Base-by-base conservation (phyloP, 2,329 filamentous ascomycete species). In the Fusarium sp. region DNA sequence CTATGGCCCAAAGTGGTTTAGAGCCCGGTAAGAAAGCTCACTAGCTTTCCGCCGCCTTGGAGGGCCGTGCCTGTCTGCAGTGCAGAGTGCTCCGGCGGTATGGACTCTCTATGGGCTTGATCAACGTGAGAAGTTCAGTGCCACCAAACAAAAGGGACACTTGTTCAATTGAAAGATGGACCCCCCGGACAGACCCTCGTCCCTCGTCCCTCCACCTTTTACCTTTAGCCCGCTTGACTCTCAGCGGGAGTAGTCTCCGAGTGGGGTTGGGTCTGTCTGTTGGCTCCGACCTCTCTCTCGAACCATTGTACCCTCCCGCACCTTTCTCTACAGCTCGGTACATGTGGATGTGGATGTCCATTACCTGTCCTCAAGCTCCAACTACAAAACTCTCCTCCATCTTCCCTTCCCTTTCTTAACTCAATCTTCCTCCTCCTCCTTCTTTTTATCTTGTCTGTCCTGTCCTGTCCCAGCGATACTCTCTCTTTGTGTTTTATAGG, bases 81-180 rank as follows among this genome's bases (percentile, higher is more conserved):
- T 63, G 58, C 47, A 68, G 66, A 39, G 54, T 59, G 59, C 44
- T 60, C 62, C 53, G 29, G 60, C 60, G 62, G 62, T 64, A 65
- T 65, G 61, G 50, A 18, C 57, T 62, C 41, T 31, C 21, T 28
- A 47, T 55, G 20, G 23, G 15, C 62, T 63, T 54, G 52, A 70
- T 69, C 55, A 65, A 58, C 52, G 41, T 38, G 21, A 53, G 31
- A 38, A 50, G 55, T 43, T 52, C 62, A 42, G 61, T 70, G 63
- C 67, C 69, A 69, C 60, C 56, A 67, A 48, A 49, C 57, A 70
- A 79, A 81, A 75, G 78, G 80, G 80, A 82, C 80, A 82, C 80
- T 81, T 82, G 80, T 82, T 81, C 80, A 80, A 79, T 81, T 81
- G 75, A 76, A 62, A 52, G 62, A 41, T 65, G 60, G 59, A 42